Base-by-base conservation (phyloP, 78 protist genomes). In the Dictyostelium purpureum region DNA sequence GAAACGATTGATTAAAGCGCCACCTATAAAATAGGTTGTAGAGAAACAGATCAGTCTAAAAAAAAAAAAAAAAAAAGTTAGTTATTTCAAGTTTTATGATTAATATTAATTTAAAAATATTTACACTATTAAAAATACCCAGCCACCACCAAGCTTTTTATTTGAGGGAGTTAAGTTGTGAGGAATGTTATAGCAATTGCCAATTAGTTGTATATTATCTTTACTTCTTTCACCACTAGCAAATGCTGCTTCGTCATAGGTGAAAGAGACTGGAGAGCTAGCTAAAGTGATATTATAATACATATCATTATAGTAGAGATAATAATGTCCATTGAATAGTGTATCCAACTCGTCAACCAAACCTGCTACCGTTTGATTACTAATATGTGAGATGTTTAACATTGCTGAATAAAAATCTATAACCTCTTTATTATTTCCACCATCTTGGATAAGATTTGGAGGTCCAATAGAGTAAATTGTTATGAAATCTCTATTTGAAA, bases 121-220 rank as follows among this genome's bases (percentile, higher is more conserved):
- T 54, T 82, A 82, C 90, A 85, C 45, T 26, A 85, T 85, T 42
- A 73, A 43, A n/a, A 85, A 85, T 21, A 85, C 61, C 92, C 92
- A 85, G 45, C 92, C 92, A 61, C 92, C 92, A 73, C 91, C 75
- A 9, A 85, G 9, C 4, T 14, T 26, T 21, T 16, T 14, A 24
- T 26, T 71, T 7, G 61, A 49, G 5, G 9, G 38, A 14, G 47
- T n/a, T n/a, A n/a, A n/a, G n/a, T n/a, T n/a, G n/a, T n/a, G n/a
- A n/a, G n/a, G n/a, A n/a, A n/a, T n/a, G n/a, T n/a, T n/a, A 35
- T 65, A 7, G 49, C 89, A 81, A 51, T 42, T 26, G 9, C 14
- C 37, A n/a, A 57, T 43, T n/a, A 31, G 26, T 26, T 16, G 14
- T 7, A 81, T 21, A 38, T 10, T 14, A 12, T 31, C 18, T 35